Base-by-base conservation (phyloP, 2,329 filamentous ascomycete genomes). In the Hyphodiscus sp. region DNA sequence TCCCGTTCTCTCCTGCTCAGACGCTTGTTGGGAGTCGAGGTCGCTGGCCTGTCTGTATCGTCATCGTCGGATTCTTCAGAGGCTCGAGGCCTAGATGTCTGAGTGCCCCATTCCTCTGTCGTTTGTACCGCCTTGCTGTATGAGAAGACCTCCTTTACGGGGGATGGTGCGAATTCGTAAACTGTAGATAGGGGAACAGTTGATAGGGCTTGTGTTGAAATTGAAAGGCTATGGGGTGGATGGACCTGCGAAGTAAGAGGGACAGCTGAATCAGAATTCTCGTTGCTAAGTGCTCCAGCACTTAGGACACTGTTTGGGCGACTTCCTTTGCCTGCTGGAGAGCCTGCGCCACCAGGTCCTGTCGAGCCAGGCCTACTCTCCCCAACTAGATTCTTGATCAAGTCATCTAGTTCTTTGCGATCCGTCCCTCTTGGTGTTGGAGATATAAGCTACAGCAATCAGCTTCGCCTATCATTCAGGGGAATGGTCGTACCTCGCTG, bases 81-180 rank as follows among this genome's bases (percentile, higher is more conserved):
- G 2, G 76, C 77, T 49, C 78, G 76, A 1, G 78, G 72, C 30
- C 77, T 75, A 33, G 77, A 73, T 26, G 79, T 73, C 53, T 76
- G 73, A 5, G 76, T 74, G 7, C 72, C 71, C 82, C 88, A 88
- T 58, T 86, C 83, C 64, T 90, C 87, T 20, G 86, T 83, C 16
- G 94, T 96, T 71, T 99, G 95, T 20, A 97, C 91, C 52, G 85
- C 91, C 74, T 96, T 97, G 77, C 89, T 97, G 76, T 99, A 99
- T 50, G 91, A 95, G 67, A 95, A 91, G 55, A 95, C 78, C 70
- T 99, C 94, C 60, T 86, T 82, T 52, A 86, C 81, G 33, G 86
- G 83, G 19, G 84, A 86, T 1, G 88, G 86, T 1, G 87, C 83
- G 59, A 83, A 87, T 70, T 96, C 91, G 71, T 87, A 91, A 56